Evolutionary conservation across 208 protist genomes (phyloP), one percentile per base, ranked within the genome.

Genomic region (Trypanosomatidae sp.): DNA sequence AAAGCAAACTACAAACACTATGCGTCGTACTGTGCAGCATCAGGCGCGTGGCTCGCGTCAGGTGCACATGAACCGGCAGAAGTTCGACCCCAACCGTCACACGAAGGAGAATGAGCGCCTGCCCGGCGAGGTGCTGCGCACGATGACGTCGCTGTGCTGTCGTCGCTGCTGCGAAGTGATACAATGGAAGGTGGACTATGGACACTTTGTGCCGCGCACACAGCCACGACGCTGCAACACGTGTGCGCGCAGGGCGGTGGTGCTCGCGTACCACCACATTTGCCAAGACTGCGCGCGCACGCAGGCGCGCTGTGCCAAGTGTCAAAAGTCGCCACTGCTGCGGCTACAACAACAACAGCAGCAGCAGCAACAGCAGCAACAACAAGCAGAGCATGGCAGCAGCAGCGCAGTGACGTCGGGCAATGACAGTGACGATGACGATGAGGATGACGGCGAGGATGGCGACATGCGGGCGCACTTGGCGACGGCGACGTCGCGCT

Each of bases 131-230:
- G 43, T 66, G 7, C 50, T 82, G 4, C 42, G 50, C 26, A 42
- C 38, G 6, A 84, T 86, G 71, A 86, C 77, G 6, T 86, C 71
- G 39, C 46, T 92, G 23, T 91, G 81, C 50, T 89, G 81, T 39
- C 51, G 66, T 6, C 68, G 79, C 6, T 94, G 86, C 63, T 86
- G 70, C 43, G 71, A 92, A 11, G 85, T 92, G 15, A 66, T 94
- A 43, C 64, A 86, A 22, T 94, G 86, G 86, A 91, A 90, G 51
- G 58, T 84, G 3, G 71, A 86, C 35, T 94, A 87, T 40, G 86
- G 86, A 1, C 90, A 94, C 52, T 94, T 86, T 48, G 48, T 50
- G 10, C 58, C 62, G 2, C 65, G 71, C 20, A 66, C 85, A 25
- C 60, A 53, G 20, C 39, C 66, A 0, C 56, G 63, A 1, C 73